Conservation (phyloP, 106 monocot species). For the Chionographis japonica region DNA sequence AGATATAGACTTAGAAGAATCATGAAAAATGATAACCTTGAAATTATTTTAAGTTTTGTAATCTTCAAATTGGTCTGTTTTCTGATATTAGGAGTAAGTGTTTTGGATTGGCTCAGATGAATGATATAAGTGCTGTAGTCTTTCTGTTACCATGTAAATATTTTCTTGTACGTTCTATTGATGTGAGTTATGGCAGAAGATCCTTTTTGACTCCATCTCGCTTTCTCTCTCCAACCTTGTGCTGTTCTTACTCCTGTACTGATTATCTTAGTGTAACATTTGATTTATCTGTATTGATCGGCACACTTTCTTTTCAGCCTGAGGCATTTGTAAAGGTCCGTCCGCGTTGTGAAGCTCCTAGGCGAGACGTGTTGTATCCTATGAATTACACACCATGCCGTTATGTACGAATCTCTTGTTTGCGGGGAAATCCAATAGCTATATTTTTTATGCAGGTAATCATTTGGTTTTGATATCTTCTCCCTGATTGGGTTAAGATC, state of each 20-base stretch:
- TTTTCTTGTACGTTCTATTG: too few species aligned
- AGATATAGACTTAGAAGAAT: too few species aligned
- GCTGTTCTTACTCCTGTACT: too few species aligned
- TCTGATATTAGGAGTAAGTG: too few species aligned
- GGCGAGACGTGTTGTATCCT: conserved; percentile 85
- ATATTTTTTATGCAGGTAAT: conserved; percentile 94
- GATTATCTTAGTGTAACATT: neutral
- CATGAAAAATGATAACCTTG: too few species aligned
- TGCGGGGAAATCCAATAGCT: conserved; percentile 96
- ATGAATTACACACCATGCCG: conserved; percentile 89
- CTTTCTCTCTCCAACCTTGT: neutral
- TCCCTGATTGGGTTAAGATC: neutral
- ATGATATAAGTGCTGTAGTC: too few species aligned
- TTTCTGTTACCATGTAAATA: too few species aligned
- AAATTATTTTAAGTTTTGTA: too few species aligned
- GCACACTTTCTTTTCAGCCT: conserved; percentile 47
- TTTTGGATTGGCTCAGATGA: too few species aligned
- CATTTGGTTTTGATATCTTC: neutral
- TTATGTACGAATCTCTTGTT: conserved; percentile 88
- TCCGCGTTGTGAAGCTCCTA: conserved; percentile 94
- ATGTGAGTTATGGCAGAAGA: too few species aligned
- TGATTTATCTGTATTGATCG: neutral
- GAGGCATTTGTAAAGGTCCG: conserved; percentile 92
- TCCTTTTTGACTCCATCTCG: too few species aligned
- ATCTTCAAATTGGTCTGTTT: too few species aligned